These are phyloP conservation scores for Lentinus brumalis DNA, from an alignment of 768 basidiomycete species.

Conservation along the genomic window DNA sequence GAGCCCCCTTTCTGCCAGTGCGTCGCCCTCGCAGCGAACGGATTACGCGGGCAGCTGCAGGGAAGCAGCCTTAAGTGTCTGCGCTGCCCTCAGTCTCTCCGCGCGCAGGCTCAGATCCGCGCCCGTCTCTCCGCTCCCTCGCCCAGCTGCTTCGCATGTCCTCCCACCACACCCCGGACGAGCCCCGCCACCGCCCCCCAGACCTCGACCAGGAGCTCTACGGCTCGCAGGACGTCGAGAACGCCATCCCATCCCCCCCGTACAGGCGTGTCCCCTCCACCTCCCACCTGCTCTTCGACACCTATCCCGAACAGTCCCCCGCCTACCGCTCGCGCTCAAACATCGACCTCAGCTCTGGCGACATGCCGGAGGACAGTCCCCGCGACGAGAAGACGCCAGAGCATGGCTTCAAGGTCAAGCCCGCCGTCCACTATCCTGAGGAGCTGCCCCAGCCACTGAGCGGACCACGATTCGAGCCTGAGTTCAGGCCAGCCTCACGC, in stretches of 20 bases:
- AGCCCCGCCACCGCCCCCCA: conserved; percentile 1
- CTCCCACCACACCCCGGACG: conserved; percentile 1
- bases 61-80: neutral
- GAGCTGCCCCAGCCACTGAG: conserved; percentile 35
- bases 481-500: conserved; percentile 31
- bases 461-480: conserved; percentile 16
- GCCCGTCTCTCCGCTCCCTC: neutral
- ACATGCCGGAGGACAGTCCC: conserved; percentile 26
- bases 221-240: conserved; percentile 22
- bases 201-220: conserved; percentile 22
- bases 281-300: conserved; percentile 34
- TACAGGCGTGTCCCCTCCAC: conserved; percentile 39
- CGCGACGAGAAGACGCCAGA: conserved; percentile 22
- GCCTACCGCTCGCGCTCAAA: conserved; percentile 28
- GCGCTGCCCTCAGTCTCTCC: neutral
- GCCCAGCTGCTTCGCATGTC: neutral
- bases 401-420: conserved; percentile 30
- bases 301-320: conserved; percentile 24
- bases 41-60: neutral
- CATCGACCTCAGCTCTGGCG: conserved; percentile 21
- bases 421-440: conserved; percentile 57
- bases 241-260: conserved; percentile 38
- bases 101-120: neutral
- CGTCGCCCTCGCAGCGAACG: neutral
- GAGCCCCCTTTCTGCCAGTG: too few relatives aligned